Base-by-base conservation (phyloP, 371 early-diverging fungal species). In the Circinella minor region DNA sequence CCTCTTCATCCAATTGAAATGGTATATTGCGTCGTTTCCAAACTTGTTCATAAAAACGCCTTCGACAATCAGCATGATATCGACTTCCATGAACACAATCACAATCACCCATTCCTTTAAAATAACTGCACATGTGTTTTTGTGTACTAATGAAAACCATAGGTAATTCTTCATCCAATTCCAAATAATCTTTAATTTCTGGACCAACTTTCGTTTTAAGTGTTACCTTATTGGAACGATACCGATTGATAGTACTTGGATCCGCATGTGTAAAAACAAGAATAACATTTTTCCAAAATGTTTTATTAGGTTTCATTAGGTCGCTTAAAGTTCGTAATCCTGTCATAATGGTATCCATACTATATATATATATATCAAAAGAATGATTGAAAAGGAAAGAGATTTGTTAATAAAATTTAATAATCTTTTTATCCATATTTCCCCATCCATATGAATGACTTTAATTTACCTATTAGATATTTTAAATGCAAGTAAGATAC, bases 231-330 rank as follows among this genome's bases (percentile, higher is more conserved):
- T 76, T 73, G 15, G 67, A 63, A 17, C 76, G 76, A 38, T 76
- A 75, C 9, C 74, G 57, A 46, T 70, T 43, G 1, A 54, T 36
- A 17, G 57, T 70, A 51, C 69, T 72, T 11, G 66, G 49, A 49
- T 83, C 84, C 0, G 76, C 81, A 54, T 83, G 84, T 2, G 81
- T 78, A 66, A 83, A 83, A 0, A 83, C 78, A 17, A 83, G 61
- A 4, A 83, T 67, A 1, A 83, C 79, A 61, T 81, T 81, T 4
- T 71, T 61, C 84, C 84, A 83, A 48, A 80, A 76, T 14, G 34
- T 46, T 17, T 63, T 36, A 11, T 43, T 36, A 10, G 78, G 77
- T 14, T 61, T 49, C 27, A 77, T 39, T 3, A 81, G 51, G 3
- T 61, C 69, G 11, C 46, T 18, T 2, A 82, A 55, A 3, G 72